Evolutionary conservation across 2,329 filamentous ascomycete genomes (phyloP), one percentile per base, ranked within the genome.

Genomic region (Polytolypa hystricis): DNA sequence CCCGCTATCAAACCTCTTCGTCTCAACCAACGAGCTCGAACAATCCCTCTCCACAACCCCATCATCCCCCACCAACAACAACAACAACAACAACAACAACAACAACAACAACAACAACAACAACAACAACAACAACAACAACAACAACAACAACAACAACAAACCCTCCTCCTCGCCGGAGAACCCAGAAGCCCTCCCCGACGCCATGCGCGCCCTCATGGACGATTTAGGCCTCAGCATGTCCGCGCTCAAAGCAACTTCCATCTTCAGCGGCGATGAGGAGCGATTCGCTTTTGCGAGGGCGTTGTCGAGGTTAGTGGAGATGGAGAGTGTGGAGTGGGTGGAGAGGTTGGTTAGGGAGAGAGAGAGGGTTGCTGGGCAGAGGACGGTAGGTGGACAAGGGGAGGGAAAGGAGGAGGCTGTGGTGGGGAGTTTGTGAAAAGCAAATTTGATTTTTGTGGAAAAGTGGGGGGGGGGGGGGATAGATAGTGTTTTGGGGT

Each of bases 321-420:
- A 96, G 61, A 98, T 98, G 91, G 84, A 86, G 14, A 91, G 84
- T 56, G 76, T 78, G 57, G 82, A 95, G 57, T 98, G 91, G 91
- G 83, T 96, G 3, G 89, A 96, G 62, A 64, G 86, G 0, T 51
- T 69, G 35, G 67, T 66, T 1, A 56, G 67, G 46, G 58, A 60
- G 51, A 56, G 54, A 20, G 30, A 30, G 12, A 25, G 12, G 9
- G 14, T 9, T 48, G 56, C 30, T 57, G 66, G 15, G 64, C 63
- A 0, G 56, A 64, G 42, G 52, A 57, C 23, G 67, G 70, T 42
- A 62, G 58, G 32, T 61, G 66, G 36, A 61, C 60, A n/a, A n/a
- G 15, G 71, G 66, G 64, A 50, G 61, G 48, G 65, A 62, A 50
- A 63, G 63, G 14, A 55, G 68, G 46, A 66, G 62, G 47, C 57